Evolutionary conservation across 192 early-diverging fungal species (phyloP).

Genomic region (Pilaira anomala): DNA sequence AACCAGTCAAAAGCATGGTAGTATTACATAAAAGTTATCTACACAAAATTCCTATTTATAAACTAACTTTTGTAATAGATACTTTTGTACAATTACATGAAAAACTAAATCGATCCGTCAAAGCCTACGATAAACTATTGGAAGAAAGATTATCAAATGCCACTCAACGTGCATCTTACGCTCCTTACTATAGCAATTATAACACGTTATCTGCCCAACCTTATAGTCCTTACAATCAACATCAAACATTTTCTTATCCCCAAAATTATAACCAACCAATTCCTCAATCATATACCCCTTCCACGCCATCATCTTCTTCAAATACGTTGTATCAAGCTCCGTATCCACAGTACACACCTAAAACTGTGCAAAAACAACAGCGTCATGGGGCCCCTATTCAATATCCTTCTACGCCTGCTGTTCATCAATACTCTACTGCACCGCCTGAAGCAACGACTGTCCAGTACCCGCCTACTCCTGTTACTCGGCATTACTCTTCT

Average conservation of each 20-base stretch:
- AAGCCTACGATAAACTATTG: slow-evolving; percentile 84
- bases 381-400: no score
- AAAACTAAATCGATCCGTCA: slow-evolving; percentile 76
- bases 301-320: neutral
- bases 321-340: neutral
- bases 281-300: neutral
- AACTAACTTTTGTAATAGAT: slow-evolving; percentile 3
- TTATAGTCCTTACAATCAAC: neutral
- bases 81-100: slow-evolving; percentile 72
- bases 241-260: neutral
- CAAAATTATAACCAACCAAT: no score
- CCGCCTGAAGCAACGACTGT: no score
- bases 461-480: no score
- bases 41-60: neutral
- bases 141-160: slow-evolving; percentile 57
- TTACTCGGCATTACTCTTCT: neutral
- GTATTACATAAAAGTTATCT: no score
- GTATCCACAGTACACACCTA: neutral
- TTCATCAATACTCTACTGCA: no score
- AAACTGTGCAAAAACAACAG: no score
- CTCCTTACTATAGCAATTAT: neutral
- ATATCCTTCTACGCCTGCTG: no score
- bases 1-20: slow-evolving; percentile 74
- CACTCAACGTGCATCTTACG: slow-evolving; percentile 10
- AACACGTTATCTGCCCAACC: neutral